Evolutionary conservation across 257 asterid genomes (phyloP).

Genomic region (Solanum appendiculatum): DNA sequence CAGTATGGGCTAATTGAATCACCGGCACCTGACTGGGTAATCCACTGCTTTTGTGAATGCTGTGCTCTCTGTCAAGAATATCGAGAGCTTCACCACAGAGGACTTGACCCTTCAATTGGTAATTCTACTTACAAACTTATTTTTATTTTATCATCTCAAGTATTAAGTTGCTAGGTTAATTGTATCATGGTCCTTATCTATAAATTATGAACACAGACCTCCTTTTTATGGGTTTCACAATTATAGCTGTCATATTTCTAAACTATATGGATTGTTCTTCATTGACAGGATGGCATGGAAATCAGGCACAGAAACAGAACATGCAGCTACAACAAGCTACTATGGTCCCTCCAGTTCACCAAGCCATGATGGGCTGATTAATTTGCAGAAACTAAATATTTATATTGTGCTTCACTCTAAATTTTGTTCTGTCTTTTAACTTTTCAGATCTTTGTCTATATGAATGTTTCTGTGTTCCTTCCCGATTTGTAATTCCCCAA

Average conservation of each 20-base stretch:
- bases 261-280: background rate
- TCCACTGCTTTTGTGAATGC: constrained; percentile 54
- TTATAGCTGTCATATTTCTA: background rate
- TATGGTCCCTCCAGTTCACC: constrained; percentile 43
- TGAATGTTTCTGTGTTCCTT: background rate
- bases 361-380: constrained; percentile 36
- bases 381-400: background rate
- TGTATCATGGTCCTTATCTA: background rate
- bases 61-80: constrained; percentile 78
- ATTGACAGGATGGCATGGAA: constrained; percentile 48
- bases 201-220: background rate
- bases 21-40: constrained; percentile 43
- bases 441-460: background rate
- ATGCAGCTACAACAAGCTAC: constrained; percentile 22
- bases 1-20: constrained; percentile 43
- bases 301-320: constrained; percentile 12
- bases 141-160: background rate
- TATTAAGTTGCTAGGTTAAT: background rate
- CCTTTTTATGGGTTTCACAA: background rate
- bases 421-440: background rate
- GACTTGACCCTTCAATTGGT: constrained; percentile 61
- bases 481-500: background rate
- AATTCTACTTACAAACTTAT: background rate
- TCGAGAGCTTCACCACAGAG: constrained; percentile 46
- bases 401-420: background rate